Conservation (phyloP, 2,329 filamentous ascomycete species). For the Colletotrichum sp. region DNA sequence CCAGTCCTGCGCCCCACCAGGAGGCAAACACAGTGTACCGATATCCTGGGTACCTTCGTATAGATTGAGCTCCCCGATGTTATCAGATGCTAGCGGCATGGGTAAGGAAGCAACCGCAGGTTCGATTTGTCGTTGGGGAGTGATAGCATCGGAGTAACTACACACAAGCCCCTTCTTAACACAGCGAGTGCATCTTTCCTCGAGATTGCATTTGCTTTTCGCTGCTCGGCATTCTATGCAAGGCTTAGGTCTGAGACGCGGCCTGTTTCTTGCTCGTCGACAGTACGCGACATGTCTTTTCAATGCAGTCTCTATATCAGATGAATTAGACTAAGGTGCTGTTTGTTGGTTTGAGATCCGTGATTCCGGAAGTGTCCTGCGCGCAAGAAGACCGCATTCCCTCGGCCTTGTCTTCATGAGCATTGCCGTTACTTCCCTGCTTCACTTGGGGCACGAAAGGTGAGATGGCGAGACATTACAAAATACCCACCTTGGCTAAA, state of each 20-base stretch:
- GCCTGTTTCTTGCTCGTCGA: neutral
- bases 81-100: neutral
- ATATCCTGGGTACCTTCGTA: neutral
- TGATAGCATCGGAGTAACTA: neutral
- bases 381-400: neutral
- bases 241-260: neutral
- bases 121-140: neutral
- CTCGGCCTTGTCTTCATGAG: neutral
- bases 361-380: neutral
- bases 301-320: neutral
- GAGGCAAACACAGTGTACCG: neutral
- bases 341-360: neutral
- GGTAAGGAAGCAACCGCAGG: neutral
- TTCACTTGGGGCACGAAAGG: neutral
- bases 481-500: slow-evolving; percentile 1
- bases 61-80: neutral
- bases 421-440: neutral
- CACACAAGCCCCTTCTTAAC: slow-evolving; percentile 5
- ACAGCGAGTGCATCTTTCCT: slow-evolving; percentile 6
- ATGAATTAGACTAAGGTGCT: neutral
- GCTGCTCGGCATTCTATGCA: slow-evolving; percentile 12
- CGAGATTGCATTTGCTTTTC: slow-evolving; percentile 14
- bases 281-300: slow-evolving; percentile 9
- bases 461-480: neutral
- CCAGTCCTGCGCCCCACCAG: neutral